phyloP scores from a whole-genome alignment of 2,329 filamentous ascomycete genomes.

The Sclerotinia trifoliorum region DNA sequence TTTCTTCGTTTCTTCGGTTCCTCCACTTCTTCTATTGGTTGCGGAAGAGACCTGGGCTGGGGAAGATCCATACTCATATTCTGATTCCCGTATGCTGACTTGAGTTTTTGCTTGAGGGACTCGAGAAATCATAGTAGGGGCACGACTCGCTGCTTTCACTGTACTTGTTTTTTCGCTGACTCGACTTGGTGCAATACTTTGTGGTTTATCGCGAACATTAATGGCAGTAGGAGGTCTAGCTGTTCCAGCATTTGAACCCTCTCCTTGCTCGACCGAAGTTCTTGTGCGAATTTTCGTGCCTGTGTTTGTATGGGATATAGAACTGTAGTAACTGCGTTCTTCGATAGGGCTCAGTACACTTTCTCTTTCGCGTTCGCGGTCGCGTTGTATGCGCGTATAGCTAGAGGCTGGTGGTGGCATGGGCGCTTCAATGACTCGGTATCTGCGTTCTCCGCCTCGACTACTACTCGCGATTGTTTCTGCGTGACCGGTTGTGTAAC shows the following conservation, averaged over 20 bases:
- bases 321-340: slow-evolving; percentile 19
- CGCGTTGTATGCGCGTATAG: slow-evolving; percentile 12
- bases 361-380: slow-evolving; percentile 19
- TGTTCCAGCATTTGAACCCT: slow-evolving; percentile 14
- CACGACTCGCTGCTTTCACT: slow-evolving; percentile 13
- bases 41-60: neutral
- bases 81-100: slow-evolving; percentile 4
- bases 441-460: neutral
- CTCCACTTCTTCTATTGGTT: too few species aligned
- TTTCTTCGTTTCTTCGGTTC: slow-evolving; percentile 4
- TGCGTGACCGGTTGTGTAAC: slow-evolving; percentile 17
- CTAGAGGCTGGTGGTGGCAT: slow-evolving; percentile 16
- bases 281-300: slow-evolving; percentile 11
- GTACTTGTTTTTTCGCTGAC: slow-evolving; percentile 9
- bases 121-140: neutral
- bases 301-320: neutral
- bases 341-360: neutral
- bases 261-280: neutral
- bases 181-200: slow-evolving; percentile 4
- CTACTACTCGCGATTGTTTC: slow-evolving; percentile 15
- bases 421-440: slow-evolving; percentile 19
- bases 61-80: slow-evolving; percentile 16
- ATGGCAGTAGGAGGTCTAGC: slow-evolving; percentile 17
- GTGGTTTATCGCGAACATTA: neutral
- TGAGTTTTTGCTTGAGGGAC: neutral